Evolutionary conservation across 1,284 basidiomycete genomes (phyloP).

Genomic region (Trichosporon sp.): DNA sequence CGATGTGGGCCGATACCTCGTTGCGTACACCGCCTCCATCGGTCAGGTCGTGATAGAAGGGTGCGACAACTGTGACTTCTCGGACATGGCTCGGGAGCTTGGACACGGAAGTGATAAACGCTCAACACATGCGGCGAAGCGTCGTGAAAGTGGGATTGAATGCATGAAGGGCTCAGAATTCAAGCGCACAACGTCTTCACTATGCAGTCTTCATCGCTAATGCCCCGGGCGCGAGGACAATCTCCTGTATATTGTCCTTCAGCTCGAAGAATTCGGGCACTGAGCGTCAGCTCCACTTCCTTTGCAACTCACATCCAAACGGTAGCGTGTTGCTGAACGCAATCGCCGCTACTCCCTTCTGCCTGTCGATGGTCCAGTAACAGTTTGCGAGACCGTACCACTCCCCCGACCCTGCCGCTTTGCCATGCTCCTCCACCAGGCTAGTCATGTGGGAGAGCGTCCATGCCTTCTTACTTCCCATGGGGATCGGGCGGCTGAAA

Average conservation of each 20-base stretch:
- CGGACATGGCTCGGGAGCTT: too few species aligned
- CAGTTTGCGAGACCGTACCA: constrained; percentile 38
- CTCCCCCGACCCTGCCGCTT: constrained; percentile 33
- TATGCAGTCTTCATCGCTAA: neutral
- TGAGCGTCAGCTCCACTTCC: neutral
- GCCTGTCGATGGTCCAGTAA: constrained; percentile 37
- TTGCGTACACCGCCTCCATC: too few species aligned
- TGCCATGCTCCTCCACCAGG: constrained; percentile 34
- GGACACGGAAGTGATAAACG: too few species aligned
- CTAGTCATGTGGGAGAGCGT: constrained; percentile 36
- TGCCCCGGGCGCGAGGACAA: neutral
- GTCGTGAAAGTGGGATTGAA: too few species aligned
- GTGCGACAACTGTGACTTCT: too few species aligned
- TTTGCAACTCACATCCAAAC: constrained; percentile 7
- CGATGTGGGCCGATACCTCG: too few species aligned
- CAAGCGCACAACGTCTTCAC: too few species aligned
- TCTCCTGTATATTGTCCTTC: constrained; percentile 2
- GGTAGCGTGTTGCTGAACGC: constrained; percentile 14
- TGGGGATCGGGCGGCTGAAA: constrained; percentile 8
- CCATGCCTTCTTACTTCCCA: constrained; percentile 31
- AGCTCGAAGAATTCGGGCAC: constrained; percentile 13
- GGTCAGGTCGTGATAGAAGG: too few species aligned
- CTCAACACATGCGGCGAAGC: too few species aligned
- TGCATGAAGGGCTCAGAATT: too few species aligned
- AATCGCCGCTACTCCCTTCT: neutral